These are phyloP conservation scores for Psidium guajava DNA, from an alignment of 345 rosid species.

Conservation along the genomic window DNA sequence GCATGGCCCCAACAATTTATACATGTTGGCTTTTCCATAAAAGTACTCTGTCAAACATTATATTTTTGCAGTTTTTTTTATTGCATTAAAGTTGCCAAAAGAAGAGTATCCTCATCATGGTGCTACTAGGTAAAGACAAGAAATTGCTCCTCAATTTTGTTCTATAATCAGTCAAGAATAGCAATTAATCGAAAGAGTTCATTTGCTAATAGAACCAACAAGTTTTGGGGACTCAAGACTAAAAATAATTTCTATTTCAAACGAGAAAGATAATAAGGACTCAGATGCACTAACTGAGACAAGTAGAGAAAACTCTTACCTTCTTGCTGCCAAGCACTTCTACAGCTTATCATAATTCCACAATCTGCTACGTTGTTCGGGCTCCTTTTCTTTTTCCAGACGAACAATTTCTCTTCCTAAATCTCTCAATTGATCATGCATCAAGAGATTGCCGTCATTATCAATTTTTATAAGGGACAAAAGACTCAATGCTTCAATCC, in stretches of 20 bases:
- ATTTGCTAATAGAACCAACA: accelerated
- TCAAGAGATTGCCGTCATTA: accelerated
- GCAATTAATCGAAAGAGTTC: neutral
- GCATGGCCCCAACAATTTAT: neutral
- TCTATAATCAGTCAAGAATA: accelerated
- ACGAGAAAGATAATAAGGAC: neutral
- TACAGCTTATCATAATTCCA: accelerated
- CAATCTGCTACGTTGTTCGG: neutral
- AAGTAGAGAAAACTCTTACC: neutral
- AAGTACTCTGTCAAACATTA: neutral
- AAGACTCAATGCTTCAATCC: neutral
- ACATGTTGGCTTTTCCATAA: accelerated
- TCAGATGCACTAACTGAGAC: accelerated
- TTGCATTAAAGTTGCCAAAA: neutral
- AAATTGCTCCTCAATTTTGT: accelerated
- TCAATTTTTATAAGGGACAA: neutral
- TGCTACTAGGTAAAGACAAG: neutral
- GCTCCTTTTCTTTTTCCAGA: neutral
- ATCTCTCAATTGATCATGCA: neutral
- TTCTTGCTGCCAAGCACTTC: accelerated
- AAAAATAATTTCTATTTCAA: accelerated
- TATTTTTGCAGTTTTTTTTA: neutral
- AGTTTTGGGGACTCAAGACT: neutral
- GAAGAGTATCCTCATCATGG: neutral
- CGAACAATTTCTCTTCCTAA: neutral